Base-by-base conservation (phyloP, 495 filamentous ascomycete genomes). In the Barbatosphaeria neglecta region DNA sequence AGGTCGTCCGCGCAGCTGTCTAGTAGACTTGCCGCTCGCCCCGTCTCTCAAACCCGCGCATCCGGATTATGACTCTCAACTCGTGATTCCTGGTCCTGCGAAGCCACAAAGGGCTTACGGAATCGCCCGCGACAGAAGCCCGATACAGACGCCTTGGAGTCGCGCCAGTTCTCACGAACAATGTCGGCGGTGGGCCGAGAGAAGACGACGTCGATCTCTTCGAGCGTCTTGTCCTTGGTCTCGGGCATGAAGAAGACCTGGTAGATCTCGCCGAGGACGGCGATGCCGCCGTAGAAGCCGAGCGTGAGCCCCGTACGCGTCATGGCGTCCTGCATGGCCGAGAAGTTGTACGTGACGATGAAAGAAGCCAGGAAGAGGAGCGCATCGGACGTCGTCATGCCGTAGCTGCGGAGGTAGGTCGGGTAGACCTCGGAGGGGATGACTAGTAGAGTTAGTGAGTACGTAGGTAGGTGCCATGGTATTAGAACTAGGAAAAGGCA, bases 371-470 rank as follows among this genome's bases (percentile, higher is more conserved):
- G 66, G 7, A 72, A 69, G 9, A 84, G 63, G 2, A 84, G 58
- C 54, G 74, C 72, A 43, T 82, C 81, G 58, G 81, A 82, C 60
- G 75, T 61, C 1, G 71, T 69, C 81, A 84, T 84, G 9, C 80
- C 80, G 40, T 79, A 68, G 0, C 74, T 69, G 6, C 83, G 75
- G 11, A 84, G 72, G 50, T 84, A 82, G 1, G 87, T 61, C 0
- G 84, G 84, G 54, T 82, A 84, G 1, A 78, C 83, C 57, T 89
- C 84, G 1, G 84, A 88, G 0, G 85, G 83, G 0, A 90, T 85
- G 83, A 81, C 45, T 40, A 20, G 13, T 3, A 22, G 18, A 19
- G 22, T 33, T 6, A 13, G 43, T 37, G 15, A 45, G 28, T 37
- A 45, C n/a, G n/a, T n/a, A n/a, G n/a, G n/a, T n/a, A n/a, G n/a